These are phyloP conservation scores for Boeremia exigua DNA, from an alignment of 2,329 filamentous ascomycete species.

Conservation along the genomic window DNA sequence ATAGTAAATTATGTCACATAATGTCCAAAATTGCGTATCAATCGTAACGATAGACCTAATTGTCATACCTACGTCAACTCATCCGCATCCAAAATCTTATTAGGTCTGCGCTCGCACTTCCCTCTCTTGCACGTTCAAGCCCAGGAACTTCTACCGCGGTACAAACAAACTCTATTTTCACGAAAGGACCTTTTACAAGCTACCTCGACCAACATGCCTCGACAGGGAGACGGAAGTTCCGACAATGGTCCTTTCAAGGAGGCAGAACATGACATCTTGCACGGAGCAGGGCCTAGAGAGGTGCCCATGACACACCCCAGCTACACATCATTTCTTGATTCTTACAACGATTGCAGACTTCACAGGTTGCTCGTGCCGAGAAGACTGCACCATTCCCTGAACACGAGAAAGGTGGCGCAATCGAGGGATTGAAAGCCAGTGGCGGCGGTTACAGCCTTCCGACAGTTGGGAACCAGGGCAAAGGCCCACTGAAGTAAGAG, in stretches of 20 bases:
- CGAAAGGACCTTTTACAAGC: no score
- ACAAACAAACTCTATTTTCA: no score
- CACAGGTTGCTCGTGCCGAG: not conserved
- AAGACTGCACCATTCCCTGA: not conserved
- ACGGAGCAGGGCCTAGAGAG: not conserved
- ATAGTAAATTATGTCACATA: no score
- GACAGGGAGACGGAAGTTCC: conserved; percentile 1
- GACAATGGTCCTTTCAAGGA: conserved; percentile 1
- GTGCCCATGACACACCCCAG: not conserved
- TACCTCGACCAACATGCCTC: not conserved
- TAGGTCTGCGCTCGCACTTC: no score
- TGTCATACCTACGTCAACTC: no score
- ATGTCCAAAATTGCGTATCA: no score
- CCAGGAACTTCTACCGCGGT: no score
- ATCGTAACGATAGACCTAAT: no score
- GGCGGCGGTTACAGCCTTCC: conserved; percentile 1
- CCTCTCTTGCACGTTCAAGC: no score
- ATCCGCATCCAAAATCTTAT: no score
- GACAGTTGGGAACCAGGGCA: not conserved
- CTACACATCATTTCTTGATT: not conserved
- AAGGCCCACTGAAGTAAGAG: not conserved
- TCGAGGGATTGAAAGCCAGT: not conserved
- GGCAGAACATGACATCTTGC: not conserved
- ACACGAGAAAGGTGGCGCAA: not conserved
- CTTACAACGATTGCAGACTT: not conserved